Evolutionary conservation across 2,329 filamentous ascomycete genomes (phyloP), one percentile per base, ranked within the genome.

Genomic region (Penicillium hordei): DNA sequence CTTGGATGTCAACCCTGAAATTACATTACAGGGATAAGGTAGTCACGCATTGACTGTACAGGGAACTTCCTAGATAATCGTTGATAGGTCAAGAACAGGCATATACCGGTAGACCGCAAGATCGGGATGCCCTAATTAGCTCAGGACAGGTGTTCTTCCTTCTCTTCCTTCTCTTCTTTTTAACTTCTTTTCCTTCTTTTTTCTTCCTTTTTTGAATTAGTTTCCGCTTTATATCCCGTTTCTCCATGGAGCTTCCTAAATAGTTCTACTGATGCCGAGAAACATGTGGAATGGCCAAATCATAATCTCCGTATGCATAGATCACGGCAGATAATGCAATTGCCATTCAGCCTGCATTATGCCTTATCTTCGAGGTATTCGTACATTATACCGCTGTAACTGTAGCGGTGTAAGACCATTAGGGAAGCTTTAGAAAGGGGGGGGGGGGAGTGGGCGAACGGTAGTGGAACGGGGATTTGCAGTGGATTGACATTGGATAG

Each of bases 301-400:
- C 51, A 25, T 48, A 25, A 48, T 48, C 51, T 48, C 40, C 40
- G 27, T 7, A 52, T 53, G 51, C 42, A 63, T 54, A 39, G 61
- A 62, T 65, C 60, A 55, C 46, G 53, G 57, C 48, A 64, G 63
- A 67, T 66, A 63, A 67, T 61, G 62, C 60, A 66, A 52, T 64
- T 65, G 45, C 36, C 40, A 62, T 63, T 43, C 48, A 27, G 56
- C 54, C 62, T 58, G 64, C 63, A 62, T 60, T 25, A 9, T 58
- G 57, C 62, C 60, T 65, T 63, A 64, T 65, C 64, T 51, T 51
- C n/a, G 19, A 34, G 4, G 13, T 39, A 38, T 39, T 48, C 44
- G 12, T n/a, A 19, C n/a, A n/a, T 33, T 31, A 12, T 17, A 31
- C 39, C 39, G n/a, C n/a, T n/a, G n/a, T n/a, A n/a, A n/a, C n/a